phyloP scores from a whole-genome alignment of 768 basidiomycete genomes.

The Lactifluus echinatus region DNA sequence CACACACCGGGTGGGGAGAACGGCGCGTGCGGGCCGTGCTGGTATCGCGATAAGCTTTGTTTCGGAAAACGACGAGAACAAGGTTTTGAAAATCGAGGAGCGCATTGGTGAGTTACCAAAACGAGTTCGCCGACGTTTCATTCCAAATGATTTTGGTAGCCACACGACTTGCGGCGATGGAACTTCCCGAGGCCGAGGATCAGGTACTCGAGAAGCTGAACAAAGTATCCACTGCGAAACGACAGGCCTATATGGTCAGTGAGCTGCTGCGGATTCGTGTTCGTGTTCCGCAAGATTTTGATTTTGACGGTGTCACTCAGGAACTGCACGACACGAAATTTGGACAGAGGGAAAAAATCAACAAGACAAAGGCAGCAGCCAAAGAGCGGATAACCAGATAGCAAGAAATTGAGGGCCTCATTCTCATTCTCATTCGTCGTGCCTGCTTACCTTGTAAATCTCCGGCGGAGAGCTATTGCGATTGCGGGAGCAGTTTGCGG shows the following conservation, averaged over 20 bases:
- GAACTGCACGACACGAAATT: constrained; percentile 85
- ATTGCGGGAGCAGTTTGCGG: too few species aligned
- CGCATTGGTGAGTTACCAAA: constrained; percentile 60
- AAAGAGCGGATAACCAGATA: background rate
- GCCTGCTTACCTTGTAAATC: background rate
- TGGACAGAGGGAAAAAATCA: constrained; percentile 80
- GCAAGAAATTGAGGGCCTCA: too few species aligned
- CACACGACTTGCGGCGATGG: constrained; percentile 70
- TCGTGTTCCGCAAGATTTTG: constrained; percentile 2
- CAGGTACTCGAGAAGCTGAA: constrained; percentile 83
- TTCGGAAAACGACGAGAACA: constrained; percentile 85
- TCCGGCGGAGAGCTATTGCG: too few species aligned
- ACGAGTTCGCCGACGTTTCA: background rate
- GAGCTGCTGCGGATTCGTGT: background rate
- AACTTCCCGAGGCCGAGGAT: constrained; percentile 66
- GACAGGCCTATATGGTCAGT: constrained; percentile 87
- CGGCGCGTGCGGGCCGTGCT: constrained; percentile 81
- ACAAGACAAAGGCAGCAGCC: constrained; percentile 48
- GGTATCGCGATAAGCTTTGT: constrained; percentile 92
- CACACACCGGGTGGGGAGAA: constrained; percentile 90
- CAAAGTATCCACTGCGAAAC: constrained; percentile 84
- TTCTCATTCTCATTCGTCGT: too few species aligned
- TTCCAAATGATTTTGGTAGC: constrained; percentile 5
- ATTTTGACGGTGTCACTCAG: constrained; percentile 34
- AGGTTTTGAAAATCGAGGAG: constrained; percentile 73